Conservation (phyloP, 441 rosid species). For the Erodium moschatum region DNA sequence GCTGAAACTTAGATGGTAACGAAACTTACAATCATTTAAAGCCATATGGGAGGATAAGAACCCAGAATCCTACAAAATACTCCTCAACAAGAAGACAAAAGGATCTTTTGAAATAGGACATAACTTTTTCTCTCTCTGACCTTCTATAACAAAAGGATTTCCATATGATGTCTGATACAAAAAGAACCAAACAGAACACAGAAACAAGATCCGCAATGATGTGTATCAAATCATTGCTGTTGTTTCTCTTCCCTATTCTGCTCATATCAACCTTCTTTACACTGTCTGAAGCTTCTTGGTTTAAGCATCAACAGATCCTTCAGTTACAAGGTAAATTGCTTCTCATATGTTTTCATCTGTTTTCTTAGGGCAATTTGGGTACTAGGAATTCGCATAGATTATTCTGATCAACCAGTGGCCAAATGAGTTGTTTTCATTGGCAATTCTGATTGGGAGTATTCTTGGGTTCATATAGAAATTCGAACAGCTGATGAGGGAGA, state of each 20-base stretch:
- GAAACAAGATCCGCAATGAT: background rate
- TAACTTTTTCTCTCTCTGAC: background rate
- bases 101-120: background rate
- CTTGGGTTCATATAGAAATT: background rate
- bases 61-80: background rate
- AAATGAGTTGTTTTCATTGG: background rate
- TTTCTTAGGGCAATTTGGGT: background rate
- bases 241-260: background rate
- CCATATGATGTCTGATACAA: background rate
- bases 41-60: background rate
- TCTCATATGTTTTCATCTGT: too few species aligned
- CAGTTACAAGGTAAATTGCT: background rate
- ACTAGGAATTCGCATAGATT: background rate
- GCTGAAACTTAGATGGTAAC: background rate
- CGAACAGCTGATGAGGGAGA: background rate
- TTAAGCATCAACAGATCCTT: constrained; percentile 4
- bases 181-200: background rate
- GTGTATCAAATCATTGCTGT: background rate
- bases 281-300: background rate
- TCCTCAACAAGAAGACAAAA: background rate
- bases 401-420: background rate
- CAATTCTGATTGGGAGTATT: background rate
- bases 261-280: constrained; percentile 4
- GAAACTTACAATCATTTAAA: background rate
- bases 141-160: background rate